Conservation (phyloP, 1,139 yeast genomes). For the Suhomyces yuchorum region DNA sequence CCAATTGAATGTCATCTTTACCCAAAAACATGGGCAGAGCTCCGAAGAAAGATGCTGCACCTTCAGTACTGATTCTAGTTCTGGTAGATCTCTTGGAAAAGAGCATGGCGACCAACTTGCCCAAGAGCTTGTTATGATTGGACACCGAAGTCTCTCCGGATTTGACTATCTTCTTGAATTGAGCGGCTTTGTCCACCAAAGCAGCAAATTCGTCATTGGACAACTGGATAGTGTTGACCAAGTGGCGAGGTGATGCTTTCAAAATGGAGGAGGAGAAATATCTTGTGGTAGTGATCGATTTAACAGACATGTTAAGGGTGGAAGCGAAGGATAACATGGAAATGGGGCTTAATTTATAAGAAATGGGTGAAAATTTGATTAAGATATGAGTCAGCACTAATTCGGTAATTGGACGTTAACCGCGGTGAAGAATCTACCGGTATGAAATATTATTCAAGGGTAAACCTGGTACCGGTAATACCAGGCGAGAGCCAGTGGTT, state of each 20-base stretch:
- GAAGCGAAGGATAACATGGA: not conserved
- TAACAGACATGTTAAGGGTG: slow-evolving; percentile 11
- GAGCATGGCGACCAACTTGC: slow-evolving; percentile 79
- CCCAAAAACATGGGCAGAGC: slow-evolving; percentile 97
- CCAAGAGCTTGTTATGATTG: slow-evolving; percentile 60
- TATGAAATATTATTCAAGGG: slow-evolving; percentile 10
- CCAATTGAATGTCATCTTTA: slow-evolving; percentile 92
- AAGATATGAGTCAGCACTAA: slow-evolving; percentile 19
- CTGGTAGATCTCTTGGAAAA: slow-evolving; percentile 93
- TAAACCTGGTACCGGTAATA: slow-evolving; percentile 3
- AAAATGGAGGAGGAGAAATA: slow-evolving; percentile 14
- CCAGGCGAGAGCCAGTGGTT: not conserved
- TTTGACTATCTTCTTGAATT: slow-evolving; percentile 60
- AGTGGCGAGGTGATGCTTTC: slow-evolving; percentile 56
- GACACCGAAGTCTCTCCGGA: slow-evolving; percentile 48
- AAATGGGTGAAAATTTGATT: slow-evolving; percentile 8
- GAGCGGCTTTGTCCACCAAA: slow-evolving; percentile 67
- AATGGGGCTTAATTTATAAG: slow-evolving; percentile 8
- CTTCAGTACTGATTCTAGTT: slow-evolving; percentile 92
- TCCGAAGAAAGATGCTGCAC: slow-evolving; percentile 91
- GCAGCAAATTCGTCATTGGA: slow-evolving; percentile 66
- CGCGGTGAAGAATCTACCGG: slow-evolving; percentile 27
- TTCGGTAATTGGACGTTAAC: slow-evolving; percentile 21
- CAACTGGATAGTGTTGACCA: slow-evolving; percentile 77
- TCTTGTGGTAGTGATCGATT: slow-evolving; percentile 12